Base-by-base conservation (phyloP, 2,329 filamentous ascomycete species). In the Didymosphaeria variabile region DNA sequence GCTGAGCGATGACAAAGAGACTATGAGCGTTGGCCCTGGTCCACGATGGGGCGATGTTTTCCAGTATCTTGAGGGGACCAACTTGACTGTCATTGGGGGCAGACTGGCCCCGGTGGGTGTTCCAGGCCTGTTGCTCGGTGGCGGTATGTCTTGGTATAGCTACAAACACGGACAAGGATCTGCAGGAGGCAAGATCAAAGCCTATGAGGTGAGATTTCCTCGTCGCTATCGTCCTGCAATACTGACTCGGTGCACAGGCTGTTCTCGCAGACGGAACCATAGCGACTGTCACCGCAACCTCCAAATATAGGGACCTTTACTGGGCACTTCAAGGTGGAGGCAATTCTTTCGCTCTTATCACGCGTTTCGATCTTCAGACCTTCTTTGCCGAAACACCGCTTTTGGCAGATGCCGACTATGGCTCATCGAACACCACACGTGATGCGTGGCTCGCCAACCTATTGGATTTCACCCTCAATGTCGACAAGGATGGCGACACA, bases 1-100 rank as follows among this genome's bases (percentile, higher is more conserved):
- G 29, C 62, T 72, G 1, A 71, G 68, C 3, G 61, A 70, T 5
- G 68, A 73, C 58, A 64, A 68, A 46, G 49, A 65, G n/a, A 69
- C 58, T 13, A 62, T 75, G 21, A 60, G 51, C 10, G 64, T 76
- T 19, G 73, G 73, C 5, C 65, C 74, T 9, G 74, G 74, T 2
- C 64, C 67, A 10, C 60, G 66, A 49, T 76, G 73, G 74, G 66
- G 68, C 13, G 66, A 75, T 51, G 74, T 75, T 1, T 77, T 66
- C 42, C 62, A 65, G 3, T 58, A 66, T 19, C 52, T 77, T 17
- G 67, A 75, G 10, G 51, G 57, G 9, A 58, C 59, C 2, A 61
- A 64, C 17, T 52, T 72, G 19, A 67, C 66, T 26, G 65, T 72
- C 29, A 57, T 72, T 23, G 73, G 73, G 5, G 73, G 73, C 2